Percentiles rank a stretch among this genome's conserved stretches.
phyloP scores from a whole-genome alignment of 2,329 filamentous ascomycete species.

The Ophiognomonia clavigignenti-juglandacearum region DNA sequence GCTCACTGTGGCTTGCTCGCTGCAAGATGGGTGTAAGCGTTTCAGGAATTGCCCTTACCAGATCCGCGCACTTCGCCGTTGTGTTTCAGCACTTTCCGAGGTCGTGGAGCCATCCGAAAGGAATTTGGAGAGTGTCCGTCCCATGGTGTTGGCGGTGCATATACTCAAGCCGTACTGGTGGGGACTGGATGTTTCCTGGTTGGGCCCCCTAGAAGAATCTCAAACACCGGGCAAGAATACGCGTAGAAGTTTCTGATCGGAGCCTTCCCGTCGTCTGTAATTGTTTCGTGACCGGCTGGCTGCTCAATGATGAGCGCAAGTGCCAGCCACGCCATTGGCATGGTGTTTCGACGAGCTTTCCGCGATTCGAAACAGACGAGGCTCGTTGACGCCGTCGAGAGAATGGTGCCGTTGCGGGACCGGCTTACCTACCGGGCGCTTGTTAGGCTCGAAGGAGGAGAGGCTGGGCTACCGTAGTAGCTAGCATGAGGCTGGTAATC shows the following conservation, averaged over 20 bases:
- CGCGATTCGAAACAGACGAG: conserved; percentile 4
- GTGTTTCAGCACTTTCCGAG: conserved; percentile 13
- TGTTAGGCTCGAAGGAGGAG: no score
- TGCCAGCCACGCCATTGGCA: conserved; percentile 11
- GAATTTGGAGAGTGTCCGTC: neutral
- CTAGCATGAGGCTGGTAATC: no score
- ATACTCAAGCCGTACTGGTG: neutral
- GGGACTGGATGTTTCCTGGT: conserved; percentile 7
- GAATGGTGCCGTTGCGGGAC: conserved; percentile 7
- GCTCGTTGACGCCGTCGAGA: conserved; percentile 2
- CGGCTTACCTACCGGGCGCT: no score
- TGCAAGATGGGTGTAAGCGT: conserved; percentile 13
- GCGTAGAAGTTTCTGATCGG: conserved; percentile 8
- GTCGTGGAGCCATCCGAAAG: neutral
- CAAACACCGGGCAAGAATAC: conserved; percentile 12
- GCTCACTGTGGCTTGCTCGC: conserved; percentile 9
- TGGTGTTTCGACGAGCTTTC: conserved; percentile 8
- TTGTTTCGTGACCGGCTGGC: conserved; percentile 2
- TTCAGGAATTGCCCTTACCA: conserved; percentile 14
- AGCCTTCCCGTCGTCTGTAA: conserved; percentile 5
- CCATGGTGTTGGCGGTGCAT: neutral
- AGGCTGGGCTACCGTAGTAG: no score
- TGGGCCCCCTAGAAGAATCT: conserved; percentile 1
- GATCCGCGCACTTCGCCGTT: conserved; percentile 8
- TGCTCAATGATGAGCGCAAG: conserved; percentile 9